These are phyloP conservation scores for Gypsophila paniculata DNA, from an alignment of 179 eudicot species.

Conservation along the genomic window DNA sequence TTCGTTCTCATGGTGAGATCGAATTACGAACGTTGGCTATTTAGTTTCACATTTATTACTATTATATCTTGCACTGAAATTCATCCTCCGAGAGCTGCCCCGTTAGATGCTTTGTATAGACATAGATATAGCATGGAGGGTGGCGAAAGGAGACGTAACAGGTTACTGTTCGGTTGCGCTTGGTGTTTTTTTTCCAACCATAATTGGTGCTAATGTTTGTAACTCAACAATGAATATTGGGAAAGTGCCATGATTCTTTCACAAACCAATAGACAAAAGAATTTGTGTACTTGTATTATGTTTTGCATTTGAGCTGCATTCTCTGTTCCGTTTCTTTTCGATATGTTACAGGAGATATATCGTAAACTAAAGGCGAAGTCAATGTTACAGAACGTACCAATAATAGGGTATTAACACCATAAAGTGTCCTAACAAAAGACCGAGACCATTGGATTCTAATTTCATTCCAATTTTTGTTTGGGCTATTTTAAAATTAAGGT, in stretches of 20 bases:
- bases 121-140: slow-evolving; percentile 29
- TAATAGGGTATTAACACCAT: no score
- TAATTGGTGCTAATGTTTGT: slow-evolving; percentile 18
- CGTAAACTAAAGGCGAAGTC: background rate
- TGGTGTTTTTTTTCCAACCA: background rate
- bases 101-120: slow-evolving; percentile 31
- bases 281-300: slow-evolving; percentile 24
- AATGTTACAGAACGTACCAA: no score
- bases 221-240: slow-evolving; percentile 18
- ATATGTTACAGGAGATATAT: background rate
- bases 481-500: no score
- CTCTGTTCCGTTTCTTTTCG: background rate
- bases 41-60: slow-evolving; percentile 1
- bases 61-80: slow-evolving; percentile 17
- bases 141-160: slow-evolving; percentile 29
- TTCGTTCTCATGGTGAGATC: slow-evolving; percentile 9
- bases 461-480: no score
- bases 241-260: slow-evolving; percentile 26
- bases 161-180: slow-evolving; percentile 2
- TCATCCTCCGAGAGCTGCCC: slow-evolving; percentile 26
- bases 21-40: slow-evolving; percentile 3
- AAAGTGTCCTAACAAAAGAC: no score
- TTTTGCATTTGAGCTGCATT: background rate
- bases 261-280: slow-evolving; percentile 28
- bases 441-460: no score